A percentile compares a stretch with the other conserved stretches of the same genome.
phyloP scores from a whole-genome alignment of 352 stramenopile genomes.

The Albugo laibachii region DNA sequence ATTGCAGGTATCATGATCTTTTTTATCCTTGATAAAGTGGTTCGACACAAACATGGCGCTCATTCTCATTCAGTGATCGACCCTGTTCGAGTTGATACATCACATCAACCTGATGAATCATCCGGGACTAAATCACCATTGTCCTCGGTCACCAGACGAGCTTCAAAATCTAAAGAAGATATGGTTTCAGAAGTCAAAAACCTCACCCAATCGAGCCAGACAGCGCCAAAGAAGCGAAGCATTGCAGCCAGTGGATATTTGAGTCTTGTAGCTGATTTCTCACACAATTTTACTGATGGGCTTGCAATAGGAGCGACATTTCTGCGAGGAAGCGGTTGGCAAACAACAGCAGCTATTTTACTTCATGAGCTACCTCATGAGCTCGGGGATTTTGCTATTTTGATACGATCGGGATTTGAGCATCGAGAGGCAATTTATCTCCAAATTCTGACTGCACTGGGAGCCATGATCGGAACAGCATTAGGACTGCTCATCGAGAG shows the following conservation, averaged over 20 bases:
- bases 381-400: slow-evolving; percentile 83
- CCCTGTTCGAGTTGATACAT: slow-evolving; percentile 4
- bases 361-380: slow-evolving; percentile 85
- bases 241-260: slow-evolving; percentile 75
- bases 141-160: background rate
- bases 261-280: slow-evolving; percentile 80
- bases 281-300: slow-evolving; percentile 88
- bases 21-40: slow-evolving; percentile 67
- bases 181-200: background rate
- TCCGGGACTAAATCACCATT: background rate
- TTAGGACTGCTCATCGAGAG: slow-evolving; percentile 67
- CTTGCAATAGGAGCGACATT: slow-evolving; percentile 86
- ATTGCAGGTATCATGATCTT: slow-evolving; percentile 55
- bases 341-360: slow-evolving; percentile 75
- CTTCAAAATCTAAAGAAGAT: too few species aligned
- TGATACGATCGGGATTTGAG: slow-evolving; percentile 81
- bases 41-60: slow-evolving; percentile 32
- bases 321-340: slow-evolving; percentile 48
- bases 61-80: slow-evolving; percentile 15
- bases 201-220: background rate
- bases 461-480: slow-evolving; percentile 77
- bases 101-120: background rate
- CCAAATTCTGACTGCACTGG: slow-evolving; percentile 82
- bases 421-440: slow-evolving; percentile 77
- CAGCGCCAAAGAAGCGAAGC: background rate